phyloP scores from a whole-genome alignment of 2,329 filamentous ascomycete genomes.

The Fusarium secorum region DNA sequence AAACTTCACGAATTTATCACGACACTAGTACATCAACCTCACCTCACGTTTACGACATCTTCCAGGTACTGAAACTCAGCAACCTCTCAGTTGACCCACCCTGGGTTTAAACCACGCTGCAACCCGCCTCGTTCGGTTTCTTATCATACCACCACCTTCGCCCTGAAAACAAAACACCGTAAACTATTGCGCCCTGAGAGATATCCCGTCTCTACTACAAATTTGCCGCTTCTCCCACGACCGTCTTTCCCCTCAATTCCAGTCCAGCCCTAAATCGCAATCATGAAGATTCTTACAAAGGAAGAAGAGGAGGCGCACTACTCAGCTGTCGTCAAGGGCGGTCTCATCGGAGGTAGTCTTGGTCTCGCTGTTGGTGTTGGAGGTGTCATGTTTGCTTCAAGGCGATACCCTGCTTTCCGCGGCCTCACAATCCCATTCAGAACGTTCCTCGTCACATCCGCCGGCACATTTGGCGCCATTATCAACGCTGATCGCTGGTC shows the following conservation, averaged over 20 bases:
- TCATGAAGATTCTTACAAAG: slow-evolving; percentile 94
- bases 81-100: slow-evolving; percentile 25
- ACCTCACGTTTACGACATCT: slow-evolving; percentile 1
- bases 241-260: background rate
- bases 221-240: background rate
- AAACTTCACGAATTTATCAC: background rate
- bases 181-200: background rate
- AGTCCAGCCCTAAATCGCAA: slow-evolving; percentile 44
- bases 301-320: slow-evolving; percentile 93
- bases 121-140: slow-evolving; percentile 24
- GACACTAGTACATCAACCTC: background rate
- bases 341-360: slow-evolving; percentile 73
- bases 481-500: slow-evolving; percentile 80
- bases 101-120: slow-evolving; percentile 32
- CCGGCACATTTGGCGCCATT: slow-evolving; percentile 86
- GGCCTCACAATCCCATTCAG: slow-evolving; percentile 88
- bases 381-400: slow-evolving; percentile 72
- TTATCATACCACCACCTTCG: slow-evolving; percentile 35
- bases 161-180: slow-evolving; percentile 13
- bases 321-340: slow-evolving; percentile 79
- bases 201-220: slow-evolving; percentile 12
- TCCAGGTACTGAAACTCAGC: slow-evolving; percentile 3
- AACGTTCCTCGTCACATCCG: slow-evolving; percentile 84
- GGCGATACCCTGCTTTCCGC: slow-evolving; percentile 80
- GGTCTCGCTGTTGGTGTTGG: slow-evolving; percentile 73